Conservation (phyloP, 139 green algal species). For the Microglena sp. region DNA sequence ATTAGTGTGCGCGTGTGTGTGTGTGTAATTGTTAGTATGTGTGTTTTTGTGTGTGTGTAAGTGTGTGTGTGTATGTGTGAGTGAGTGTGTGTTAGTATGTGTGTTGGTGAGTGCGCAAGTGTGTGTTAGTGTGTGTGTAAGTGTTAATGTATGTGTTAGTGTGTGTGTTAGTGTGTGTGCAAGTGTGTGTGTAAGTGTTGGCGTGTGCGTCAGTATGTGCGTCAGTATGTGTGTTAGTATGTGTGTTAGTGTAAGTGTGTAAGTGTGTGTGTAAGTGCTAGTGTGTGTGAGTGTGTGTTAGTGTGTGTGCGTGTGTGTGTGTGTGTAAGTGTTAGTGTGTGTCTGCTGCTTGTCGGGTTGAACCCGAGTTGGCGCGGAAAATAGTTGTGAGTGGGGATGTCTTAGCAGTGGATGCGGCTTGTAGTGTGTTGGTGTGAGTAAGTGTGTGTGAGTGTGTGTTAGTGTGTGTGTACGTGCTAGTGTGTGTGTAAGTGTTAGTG, state of each 20-base stretch:
- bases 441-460: slow-evolving; percentile 5
- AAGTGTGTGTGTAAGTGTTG: background rate
- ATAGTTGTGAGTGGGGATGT: too few species aligned
- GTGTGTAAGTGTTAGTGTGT: too few species aligned
- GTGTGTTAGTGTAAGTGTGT: background rate
- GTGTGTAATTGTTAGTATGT: background rate
- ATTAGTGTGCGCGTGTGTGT: background rate
- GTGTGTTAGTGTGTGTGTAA: background rate
- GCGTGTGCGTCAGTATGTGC: background rate
- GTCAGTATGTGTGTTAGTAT: slow-evolving; percentile 3
- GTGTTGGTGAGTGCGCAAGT: background rate
- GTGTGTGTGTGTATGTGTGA: background rate
- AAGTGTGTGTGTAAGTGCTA: background rate
- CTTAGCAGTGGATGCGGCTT: background rate
- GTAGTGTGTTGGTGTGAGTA: background rate
- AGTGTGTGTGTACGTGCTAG: background rate
- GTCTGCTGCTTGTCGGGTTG: too few species aligned
- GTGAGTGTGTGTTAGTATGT: background rate
- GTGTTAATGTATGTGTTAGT: background rate
- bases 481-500: slow-evolving; percentile 6
- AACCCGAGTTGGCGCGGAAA: too few species aligned
- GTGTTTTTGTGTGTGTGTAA: background rate
- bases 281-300: background rate
- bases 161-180: background rate
- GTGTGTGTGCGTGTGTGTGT: background rate